These are phyloP conservation scores for Leccinum subrobustum DNA, from an alignment of 1,284 basidiomycete genomes.

Conservation along the genomic window DNA sequence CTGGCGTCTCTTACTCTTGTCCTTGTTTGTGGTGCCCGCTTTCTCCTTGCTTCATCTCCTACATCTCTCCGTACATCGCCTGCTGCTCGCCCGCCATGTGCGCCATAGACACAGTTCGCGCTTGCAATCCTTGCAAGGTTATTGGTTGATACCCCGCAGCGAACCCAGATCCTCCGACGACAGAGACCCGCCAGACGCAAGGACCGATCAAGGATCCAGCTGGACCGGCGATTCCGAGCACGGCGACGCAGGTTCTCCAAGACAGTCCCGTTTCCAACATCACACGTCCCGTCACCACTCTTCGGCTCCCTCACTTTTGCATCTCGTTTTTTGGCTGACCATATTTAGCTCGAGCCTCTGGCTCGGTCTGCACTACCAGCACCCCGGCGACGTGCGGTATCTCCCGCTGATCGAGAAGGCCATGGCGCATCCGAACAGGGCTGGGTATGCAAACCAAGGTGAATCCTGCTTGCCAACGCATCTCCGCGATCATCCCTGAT, in stretches of 20 bases:
- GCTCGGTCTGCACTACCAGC: conserved; percentile 10
- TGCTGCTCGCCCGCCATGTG: neutral
- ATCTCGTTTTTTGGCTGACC: conserved; percentile 11
- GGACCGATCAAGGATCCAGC: neutral
- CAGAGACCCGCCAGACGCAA: neutral
- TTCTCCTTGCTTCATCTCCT: conserved; percentile 13
- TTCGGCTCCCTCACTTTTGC: neutral
- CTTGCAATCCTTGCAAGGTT: conserved; percentile 1
- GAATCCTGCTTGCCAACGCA: neutral
- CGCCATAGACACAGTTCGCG: neutral
- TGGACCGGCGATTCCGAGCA: neutral
- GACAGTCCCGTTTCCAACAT: neutral
- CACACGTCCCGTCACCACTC: neutral
- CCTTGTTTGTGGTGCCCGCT: conserved; percentile 15
- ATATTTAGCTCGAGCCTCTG: conserved; percentile 8
- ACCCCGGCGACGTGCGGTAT: conserved; percentile 17
- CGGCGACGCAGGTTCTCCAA: neutral
- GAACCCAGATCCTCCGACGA: conserved; percentile 10
- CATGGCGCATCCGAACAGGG: conserved; percentile 11
- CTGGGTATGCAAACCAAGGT: conserved; percentile 23
- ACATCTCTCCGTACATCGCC: neutral
- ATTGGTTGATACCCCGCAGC: conserved; percentile 10
- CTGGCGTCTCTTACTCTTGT: conserved; percentile 22
- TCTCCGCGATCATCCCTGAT: neutral
- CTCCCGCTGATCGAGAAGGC: conserved; percentile 15